Percentiles rank a stretch among this genome's conserved stretches.
phyloP scores from a whole-genome alignment of 116 monocot species.

The Phalaenopsis hybrid region DNA sequence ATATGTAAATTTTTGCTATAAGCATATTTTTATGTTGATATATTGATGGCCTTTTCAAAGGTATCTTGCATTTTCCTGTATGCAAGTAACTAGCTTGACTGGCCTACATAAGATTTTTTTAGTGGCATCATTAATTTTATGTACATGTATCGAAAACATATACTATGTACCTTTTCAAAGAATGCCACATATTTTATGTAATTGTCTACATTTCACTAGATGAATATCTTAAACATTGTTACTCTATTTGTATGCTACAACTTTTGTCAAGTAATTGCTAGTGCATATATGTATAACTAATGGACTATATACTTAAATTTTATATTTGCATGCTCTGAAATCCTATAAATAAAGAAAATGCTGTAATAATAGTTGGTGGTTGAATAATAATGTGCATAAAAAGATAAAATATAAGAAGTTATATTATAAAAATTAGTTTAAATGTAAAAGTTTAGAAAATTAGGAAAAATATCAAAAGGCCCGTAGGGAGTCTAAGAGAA shows the following conservation, averaged over 20 bases:
- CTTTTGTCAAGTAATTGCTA: background rate
- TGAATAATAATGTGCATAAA: no score
- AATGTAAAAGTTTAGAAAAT: no score
- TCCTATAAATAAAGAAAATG: no score
- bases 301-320: no score
- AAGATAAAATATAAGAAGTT: no score
- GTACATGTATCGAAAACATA: background rate
- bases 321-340: no score
- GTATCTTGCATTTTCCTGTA: constrained; percentile 4
- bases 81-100: constrained; percentile 6
- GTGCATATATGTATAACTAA: no score
- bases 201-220: background rate
- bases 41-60: constrained; percentile 4
- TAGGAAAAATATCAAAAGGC: no score
- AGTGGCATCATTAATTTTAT: constrained; percentile 1
- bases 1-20: background rate
- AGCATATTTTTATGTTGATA: background rate
- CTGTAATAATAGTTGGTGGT: no score
- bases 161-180: background rate
- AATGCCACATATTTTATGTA: background rate
- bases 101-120: background rate
- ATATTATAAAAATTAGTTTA: no score
- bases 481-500: no score
- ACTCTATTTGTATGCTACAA: background rate
- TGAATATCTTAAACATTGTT: background rate